Base-by-base conservation (phyloP, 139 green algal genomes). In the Chlamydomonas sp. region DNA sequence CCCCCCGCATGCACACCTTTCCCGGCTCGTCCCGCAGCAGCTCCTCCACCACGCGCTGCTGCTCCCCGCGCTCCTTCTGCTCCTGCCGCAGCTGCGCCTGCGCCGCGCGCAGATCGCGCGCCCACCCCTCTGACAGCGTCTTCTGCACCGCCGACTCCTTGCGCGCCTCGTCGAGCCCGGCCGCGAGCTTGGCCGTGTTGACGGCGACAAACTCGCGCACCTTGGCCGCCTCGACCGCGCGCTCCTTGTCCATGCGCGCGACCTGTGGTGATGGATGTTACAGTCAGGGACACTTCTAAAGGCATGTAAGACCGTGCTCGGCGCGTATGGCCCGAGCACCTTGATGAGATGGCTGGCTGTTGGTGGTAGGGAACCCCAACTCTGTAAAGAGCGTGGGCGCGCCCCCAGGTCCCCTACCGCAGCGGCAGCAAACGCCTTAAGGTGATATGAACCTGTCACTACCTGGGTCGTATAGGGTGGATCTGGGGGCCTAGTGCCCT, bases 61-160 rank as follows among this genome's bases (percentile, higher is more conserved):
- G 39, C 10, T 13, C 13, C 39, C 13, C 39, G 13, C 39, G 10
- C 39, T 50, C 39, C 39, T 50, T 50, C 39, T 50, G 39, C 39
- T 50, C 39, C 13, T 8, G 10, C 13, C 10, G 10, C 39, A 50
- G 39, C 39, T 13, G 39, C 10, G 39, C 39, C 39, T 50, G 39
- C 39, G 13, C 39, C 50, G 24, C 65, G 43, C 62, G 61, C 30
- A 71, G 43, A 35, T 83, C 77, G 0, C 77, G 64, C 35, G 66
- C 26, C 72, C 72, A 83, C 16, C 72, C 69, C 0, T 83, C 77
- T 0, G 77, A 70, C 65, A 83, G 31, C 10, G 77, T 30, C 28
- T 69, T 74, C 3, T 77, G 63, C 69, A 83, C 63, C 3, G 73
- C 64, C 26, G 65, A 31, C 64, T 79, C 77, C 2, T 35, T 65